A percentile compares a stretch with the other conserved stretches of the same genome.
Conservation (phyloP, 257 asterid genomes). For the Solanum sitiens region DNA sequence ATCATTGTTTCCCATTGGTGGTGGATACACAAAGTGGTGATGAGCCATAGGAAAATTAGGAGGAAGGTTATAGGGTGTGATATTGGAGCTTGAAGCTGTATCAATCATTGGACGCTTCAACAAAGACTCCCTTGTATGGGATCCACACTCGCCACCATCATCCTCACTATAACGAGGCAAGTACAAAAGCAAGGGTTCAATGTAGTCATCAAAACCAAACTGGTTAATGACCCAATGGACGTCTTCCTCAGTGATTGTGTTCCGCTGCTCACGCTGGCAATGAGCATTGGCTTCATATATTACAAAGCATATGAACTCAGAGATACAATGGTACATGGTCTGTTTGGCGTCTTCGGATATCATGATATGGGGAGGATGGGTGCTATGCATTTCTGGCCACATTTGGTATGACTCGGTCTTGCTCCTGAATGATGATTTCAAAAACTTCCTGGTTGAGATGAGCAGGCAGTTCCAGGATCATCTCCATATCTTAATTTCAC, state of each 20-base stretch:
- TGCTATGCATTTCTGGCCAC: conserved; percentile 82
- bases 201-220: conserved; percentile 85
- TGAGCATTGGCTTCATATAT: conserved; percentile 88
- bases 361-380: conserved; percentile 76
- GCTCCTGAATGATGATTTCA: conserved; percentile 74
- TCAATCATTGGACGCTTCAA: conserved; percentile 43
- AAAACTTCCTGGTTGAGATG: conserved; percentile 7
- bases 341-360: conserved; percentile 91
- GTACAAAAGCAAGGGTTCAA: conserved; percentile 76
- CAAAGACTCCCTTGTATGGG: conserved; percentile 38
- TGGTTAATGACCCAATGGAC: conserved; percentile 96
- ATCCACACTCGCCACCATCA: conserved; percentile 66
- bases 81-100: conserved; percentile 20
- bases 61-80: background rate
- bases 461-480: background rate
- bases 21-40: conserved; percentile 33
- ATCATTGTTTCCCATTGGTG: conserved; percentile 31
- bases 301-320: conserved; percentile 86
- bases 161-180: conserved; percentile 72
- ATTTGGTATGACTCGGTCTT: conserved; percentile 96
- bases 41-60: conserved; percentile 25
- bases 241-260: conserved; percentile 92
- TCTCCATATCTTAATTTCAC: background rate
- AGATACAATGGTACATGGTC: conserved; percentile 84
- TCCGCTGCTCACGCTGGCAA: conserved; percentile 92